Conservation (phyloP, 2,329 filamentous ascomycete genomes). For the Neobulgaria alba region DNA sequence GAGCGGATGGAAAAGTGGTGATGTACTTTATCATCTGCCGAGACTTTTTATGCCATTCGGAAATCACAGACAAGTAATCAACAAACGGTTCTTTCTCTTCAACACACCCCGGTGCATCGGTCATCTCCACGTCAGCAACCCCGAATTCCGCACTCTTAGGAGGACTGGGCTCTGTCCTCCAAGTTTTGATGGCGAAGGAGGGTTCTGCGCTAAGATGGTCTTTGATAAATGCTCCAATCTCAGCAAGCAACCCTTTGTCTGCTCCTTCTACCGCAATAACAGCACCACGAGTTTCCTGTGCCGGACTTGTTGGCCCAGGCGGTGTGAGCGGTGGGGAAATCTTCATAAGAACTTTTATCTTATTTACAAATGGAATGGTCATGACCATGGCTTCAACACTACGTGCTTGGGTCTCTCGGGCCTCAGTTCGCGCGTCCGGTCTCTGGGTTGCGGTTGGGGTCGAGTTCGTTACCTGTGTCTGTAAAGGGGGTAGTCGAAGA, state of each 20-base stretch:
- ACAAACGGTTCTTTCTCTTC: conserved; percentile 34
- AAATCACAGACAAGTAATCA: conserved; percentile 59
- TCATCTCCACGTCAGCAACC: conserved; percentile 15
- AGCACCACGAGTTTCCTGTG: conserved; percentile 53
- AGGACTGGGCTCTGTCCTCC: conserved; percentile 10
- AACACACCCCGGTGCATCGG: conserved; percentile 1
- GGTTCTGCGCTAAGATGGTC: conserved; percentile 23
- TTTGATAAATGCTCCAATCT: conserved; percentile 54
- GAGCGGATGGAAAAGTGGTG: conserved; percentile 27
- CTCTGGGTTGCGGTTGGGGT: conserved; percentile 31
- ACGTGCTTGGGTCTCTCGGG: conserved; percentile 32
- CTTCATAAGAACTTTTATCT: conserved; percentile 66
- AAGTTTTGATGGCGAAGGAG: conserved; percentile 23
- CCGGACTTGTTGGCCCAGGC: conserved; percentile 28
- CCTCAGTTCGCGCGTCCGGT: conserved; percentile 25
- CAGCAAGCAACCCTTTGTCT: conserved; percentile 39
- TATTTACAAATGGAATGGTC: conserved; percentile 64
- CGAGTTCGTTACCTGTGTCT: conserved; percentile 29
- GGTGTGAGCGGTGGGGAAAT: conserved; percentile 61
- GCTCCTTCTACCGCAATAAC: conserved; percentile 79
- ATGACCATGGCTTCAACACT: conserved; percentile 63
- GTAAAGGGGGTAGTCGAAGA: conserved; percentile 28
- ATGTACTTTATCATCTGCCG: conserved; percentile 57
- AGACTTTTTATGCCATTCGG: conserved; percentile 68
- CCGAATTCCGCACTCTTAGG: neutral